phyloP scores from a whole-genome alignment of 371 early-diverging fungal genomes.

The Mortierella sp. region DNA sequence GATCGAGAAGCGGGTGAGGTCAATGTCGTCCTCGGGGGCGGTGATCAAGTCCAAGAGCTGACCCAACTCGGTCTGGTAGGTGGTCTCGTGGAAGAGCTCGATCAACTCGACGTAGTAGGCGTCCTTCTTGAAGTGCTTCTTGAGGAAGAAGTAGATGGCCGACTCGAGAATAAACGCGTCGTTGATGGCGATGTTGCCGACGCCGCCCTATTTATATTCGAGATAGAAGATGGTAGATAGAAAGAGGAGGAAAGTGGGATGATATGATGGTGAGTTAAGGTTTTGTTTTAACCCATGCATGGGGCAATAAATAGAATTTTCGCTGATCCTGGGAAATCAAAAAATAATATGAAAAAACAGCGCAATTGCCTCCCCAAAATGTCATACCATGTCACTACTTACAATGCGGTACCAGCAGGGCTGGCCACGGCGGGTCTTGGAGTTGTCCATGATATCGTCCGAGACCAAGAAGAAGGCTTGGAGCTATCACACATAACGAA shows the following conservation, averaged over 20 bases:
- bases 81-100: slow-evolving; percentile 95
- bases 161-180: slow-evolving; percentile 95
- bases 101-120: slow-evolving; percentile 89
- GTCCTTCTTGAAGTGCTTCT: slow-evolving; percentile 90
- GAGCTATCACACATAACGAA: slow-evolving; percentile 67
- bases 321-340: background rate
- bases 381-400: slow-evolving; percentile 21
- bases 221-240: background rate
- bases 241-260: slow-evolving; percentile 4
- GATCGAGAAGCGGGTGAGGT: slow-evolving; percentile 90
- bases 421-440: slow-evolving; percentile 94
- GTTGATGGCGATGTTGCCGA: slow-evolving; percentile 95
- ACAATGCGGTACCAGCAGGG: slow-evolving; percentile 95
- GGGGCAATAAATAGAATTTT: background rate
- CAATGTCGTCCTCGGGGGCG: slow-evolving; percentile 94
- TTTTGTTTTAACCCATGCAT: background rate
- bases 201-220: slow-evolving; percentile 65
- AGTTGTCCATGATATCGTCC: slow-evolving; percentile 98
- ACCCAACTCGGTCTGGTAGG: slow-evolving; percentile 97
- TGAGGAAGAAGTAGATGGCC: slow-evolving; percentile 90
- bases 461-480: slow-evolving; percentile 98
- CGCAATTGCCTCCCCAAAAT: background rate
- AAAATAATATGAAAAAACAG: background rate
- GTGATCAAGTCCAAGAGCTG: slow-evolving; percentile 97
- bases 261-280: background rate